phyloP scores from a whole-genome alignment of 1,139 yeast genomes.

The Debaryomyces sp. region DNA sequence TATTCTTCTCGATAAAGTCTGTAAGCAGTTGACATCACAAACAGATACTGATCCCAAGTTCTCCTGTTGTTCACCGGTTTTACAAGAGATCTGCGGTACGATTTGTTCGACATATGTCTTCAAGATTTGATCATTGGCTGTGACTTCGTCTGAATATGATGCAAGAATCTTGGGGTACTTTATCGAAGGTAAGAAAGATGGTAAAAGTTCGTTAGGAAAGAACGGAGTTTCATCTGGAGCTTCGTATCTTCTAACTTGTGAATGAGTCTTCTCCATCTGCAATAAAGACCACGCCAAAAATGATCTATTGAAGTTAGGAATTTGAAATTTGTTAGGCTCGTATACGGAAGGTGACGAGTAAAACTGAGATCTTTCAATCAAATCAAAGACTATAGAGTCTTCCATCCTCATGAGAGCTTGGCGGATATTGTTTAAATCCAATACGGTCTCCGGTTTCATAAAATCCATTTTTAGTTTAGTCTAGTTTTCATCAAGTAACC shows the following conservation, averaged over 20 bases:
- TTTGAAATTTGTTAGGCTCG: slow-evolving; percentile 54
- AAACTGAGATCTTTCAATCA: slow-evolving; percentile 92
- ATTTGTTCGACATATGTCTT: slow-evolving; percentile 67
- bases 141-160: slow-evolving; percentile 69
- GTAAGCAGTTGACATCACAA: slow-evolving; percentile 84
- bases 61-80: slow-evolving; percentile 75
- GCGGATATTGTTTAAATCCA: slow-evolving; percentile 80
- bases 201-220: slow-evolving; percentile 67
- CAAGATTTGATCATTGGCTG: slow-evolving; percentile 72
- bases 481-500: not conserved
- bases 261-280: slow-evolving; percentile 77
- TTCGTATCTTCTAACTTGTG: slow-evolving; percentile 85
- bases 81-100: slow-evolving; percentile 72
- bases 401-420: slow-evolving; percentile 89
- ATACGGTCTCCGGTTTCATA: slow-evolving; percentile 78
- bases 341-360: slow-evolving; percentile 77
- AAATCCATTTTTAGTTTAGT: slow-evolving; percentile 65
- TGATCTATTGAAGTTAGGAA: slow-evolving; percentile 75
- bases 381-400: slow-evolving; percentile 88
- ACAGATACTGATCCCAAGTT: slow-evolving; percentile 86
- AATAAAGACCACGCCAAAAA: slow-evolving; percentile 84
- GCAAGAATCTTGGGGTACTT: slow-evolving; percentile 82
- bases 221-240: slow-evolving; percentile 97
- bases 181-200: slow-evolving; percentile 76
- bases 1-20: slow-evolving; percentile 88